Conservation (phyloP, 1,284 basidiomycete species). For the Rhodotorula sp. region DNA sequence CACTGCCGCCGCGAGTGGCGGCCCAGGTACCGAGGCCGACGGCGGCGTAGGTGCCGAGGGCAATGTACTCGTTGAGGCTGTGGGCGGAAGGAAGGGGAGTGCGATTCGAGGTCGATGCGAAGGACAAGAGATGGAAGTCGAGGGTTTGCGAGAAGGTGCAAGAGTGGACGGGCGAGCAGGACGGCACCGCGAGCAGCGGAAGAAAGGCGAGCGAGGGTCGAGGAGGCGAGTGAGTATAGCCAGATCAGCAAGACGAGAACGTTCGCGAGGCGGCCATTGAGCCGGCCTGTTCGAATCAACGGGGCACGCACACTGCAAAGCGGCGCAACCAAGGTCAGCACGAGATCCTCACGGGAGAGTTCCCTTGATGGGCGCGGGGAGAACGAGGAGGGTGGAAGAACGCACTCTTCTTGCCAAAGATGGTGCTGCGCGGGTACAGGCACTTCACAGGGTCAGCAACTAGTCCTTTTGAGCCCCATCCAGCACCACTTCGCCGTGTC, state of each 20-base stretch:
- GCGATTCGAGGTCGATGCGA: background rate
- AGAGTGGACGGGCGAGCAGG: background rate
- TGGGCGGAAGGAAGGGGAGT: no score
- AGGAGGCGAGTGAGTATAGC: background rate
- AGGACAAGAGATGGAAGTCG: background rate
- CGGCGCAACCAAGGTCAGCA: no score
- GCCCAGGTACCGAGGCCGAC: constrained; percentile 29
- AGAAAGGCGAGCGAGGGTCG: background rate
- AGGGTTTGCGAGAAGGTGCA: background rate
- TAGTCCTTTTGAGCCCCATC: background rate
- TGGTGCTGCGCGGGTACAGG: constrained; percentile 16
- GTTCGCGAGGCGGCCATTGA: no score
- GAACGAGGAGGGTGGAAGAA: background rate
- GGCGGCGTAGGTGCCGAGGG: constrained; percentile 34
- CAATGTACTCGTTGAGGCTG: constrained; percentile 24
- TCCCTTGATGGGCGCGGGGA: background rate
- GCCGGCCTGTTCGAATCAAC: no score
- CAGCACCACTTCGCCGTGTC: background rate
- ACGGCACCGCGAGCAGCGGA: background rate
- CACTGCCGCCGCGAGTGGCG: constrained; percentile 26
- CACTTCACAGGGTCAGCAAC: background rate
- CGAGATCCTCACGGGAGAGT: no score
- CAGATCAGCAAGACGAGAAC: background rate
- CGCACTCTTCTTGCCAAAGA: constrained; percentile 40
- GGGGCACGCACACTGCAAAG: no score